Evolutionary conservation across 1,284 basidiomycete species (phyloP).

Genomic region (Pholiota adiposa): DNA sequence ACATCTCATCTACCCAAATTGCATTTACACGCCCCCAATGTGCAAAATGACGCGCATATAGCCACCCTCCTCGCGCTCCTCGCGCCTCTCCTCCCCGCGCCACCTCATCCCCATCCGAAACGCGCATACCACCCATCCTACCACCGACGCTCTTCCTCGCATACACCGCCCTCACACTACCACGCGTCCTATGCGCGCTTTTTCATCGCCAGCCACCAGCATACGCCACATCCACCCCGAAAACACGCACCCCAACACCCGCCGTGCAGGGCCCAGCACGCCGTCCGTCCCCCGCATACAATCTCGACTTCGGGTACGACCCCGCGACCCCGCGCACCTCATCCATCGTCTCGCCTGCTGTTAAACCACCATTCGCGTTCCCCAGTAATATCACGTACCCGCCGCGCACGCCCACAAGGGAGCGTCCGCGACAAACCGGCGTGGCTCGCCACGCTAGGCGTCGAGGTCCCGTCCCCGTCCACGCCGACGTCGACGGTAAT

Average conservation of each 20-base stretch:
- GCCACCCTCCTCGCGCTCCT: constrained; percentile 26
- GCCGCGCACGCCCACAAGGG: neutral
- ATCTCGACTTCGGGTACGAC: constrained; percentile 2
- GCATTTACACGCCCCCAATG: neutral
- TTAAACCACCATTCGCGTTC: neutral
- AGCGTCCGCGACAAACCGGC: neutral
- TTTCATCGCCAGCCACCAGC: constrained; percentile 1
- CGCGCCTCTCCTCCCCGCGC: constrained; percentile 12
- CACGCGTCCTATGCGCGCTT: constrained; percentile 10
- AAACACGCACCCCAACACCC: neutral
- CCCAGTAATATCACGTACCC: neutral
- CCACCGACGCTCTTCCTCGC: constrained; percentile 22
- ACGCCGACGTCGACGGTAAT: neutral
- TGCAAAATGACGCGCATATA: constrained; percentile 26
- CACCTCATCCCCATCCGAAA: constrained; percentile 10
- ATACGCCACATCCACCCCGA: neutral
- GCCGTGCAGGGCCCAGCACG: neutral
- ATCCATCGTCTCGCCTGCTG: neutral
- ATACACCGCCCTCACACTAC: constrained; percentile 21
- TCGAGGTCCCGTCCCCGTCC: neutral
- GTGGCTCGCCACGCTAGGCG: neutral
- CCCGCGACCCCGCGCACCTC: too few species aligned
- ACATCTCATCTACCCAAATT: neutral
- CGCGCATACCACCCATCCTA: too few species aligned
- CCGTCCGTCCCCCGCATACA: neutral